Evolutionary conservation across 257 asterid genomes (phyloP).

Genomic region (Rauvolfia tetraphylla): DNA sequence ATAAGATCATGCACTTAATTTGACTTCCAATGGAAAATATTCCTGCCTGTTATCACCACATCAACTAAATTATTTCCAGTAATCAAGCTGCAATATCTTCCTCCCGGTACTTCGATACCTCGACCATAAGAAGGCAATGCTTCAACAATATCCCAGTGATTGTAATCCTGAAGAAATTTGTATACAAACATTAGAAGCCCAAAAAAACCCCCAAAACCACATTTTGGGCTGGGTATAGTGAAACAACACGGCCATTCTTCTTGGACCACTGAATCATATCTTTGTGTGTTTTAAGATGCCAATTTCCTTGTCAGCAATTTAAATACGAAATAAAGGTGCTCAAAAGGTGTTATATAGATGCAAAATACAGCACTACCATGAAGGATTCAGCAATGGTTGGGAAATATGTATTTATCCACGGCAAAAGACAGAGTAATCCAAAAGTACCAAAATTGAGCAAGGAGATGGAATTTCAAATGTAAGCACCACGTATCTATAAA

Average conservation of each 20-base stretch:
- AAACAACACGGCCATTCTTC: background rate
- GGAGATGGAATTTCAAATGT: background rate
- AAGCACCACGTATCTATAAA: background rate
- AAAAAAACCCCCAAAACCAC: background rate
- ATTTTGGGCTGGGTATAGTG: background rate
- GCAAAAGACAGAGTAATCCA: background rate
- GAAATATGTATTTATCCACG: background rate
- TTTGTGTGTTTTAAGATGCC: background rate
- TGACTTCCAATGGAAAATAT: background rate
- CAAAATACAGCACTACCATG: background rate
- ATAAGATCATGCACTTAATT: background rate
- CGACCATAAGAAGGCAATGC: constrained; percentile 50
- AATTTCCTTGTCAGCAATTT: background rate
- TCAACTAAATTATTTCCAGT: constrained; percentile 37
- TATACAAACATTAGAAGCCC: background rate
- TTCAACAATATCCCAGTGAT: constrained; percentile 38
- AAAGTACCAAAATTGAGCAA: background rate
- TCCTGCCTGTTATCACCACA: constrained; percentile 47
- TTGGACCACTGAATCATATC: background rate
- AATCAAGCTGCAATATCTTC: constrained; percentile 46
- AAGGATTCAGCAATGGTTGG: background rate
- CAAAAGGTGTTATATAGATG: background rate
- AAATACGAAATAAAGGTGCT: background rate
- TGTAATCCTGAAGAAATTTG: constrained; percentile 25
- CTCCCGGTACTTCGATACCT: constrained; percentile 37